These are phyloP conservation scores for Penicillium thymicola DNA, from an alignment of 2,329 filamentous ascomycete species.

Conservation along the genomic window DNA sequence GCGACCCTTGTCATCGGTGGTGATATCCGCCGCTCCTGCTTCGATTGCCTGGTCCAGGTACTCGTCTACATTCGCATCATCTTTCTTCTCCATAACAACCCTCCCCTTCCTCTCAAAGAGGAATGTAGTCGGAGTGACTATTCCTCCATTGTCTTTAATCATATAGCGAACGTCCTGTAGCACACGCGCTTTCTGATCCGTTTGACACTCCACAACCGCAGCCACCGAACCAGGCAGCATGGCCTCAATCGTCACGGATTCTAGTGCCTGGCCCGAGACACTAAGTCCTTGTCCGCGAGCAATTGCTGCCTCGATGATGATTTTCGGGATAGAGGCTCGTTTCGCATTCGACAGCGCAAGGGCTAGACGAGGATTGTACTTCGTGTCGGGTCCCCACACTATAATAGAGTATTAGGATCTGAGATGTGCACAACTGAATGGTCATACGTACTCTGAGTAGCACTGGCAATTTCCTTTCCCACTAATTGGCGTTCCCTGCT, in stretches of 20 bases:
- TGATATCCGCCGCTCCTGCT: constrained; percentile 63
- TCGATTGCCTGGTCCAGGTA: constrained; percentile 80
- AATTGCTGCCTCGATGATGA: constrained; percentile 78
- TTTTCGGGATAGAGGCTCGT: constrained; percentile 80
- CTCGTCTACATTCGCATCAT: constrained; percentile 60
- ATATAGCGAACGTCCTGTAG: constrained; percentile 69
- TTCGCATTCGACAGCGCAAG: constrained; percentile 72
- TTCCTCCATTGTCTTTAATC: constrained; percentile 70
- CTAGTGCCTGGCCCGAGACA: constrained; percentile 69
- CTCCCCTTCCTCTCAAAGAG: constrained; percentile 80
- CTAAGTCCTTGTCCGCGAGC: constrained; percentile 85
- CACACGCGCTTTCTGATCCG: constrained; percentile 72
- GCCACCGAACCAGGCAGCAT: constrained; percentile 72
- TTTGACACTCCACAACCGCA: constrained; percentile 79
- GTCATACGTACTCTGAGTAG: constrained; percentile 63
- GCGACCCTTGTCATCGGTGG: constrained; percentile 62
- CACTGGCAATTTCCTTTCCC: constrained; percentile 68
- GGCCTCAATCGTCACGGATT: constrained; percentile 72
- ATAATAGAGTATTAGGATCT: constrained; percentile 10
- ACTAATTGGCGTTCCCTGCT: constrained; percentile 66
- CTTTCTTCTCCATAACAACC: constrained; percentile 63
- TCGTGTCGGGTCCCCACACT: constrained; percentile 74
- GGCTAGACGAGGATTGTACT: constrained; percentile 72
- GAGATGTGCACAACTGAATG: not conserved
- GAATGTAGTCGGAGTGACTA: constrained; percentile 71